Evolutionary conservation across 257 asterid genomes (phyloP), one percentile per base, ranked within the genome.

Genomic region (Primulina tabacum): DNA sequence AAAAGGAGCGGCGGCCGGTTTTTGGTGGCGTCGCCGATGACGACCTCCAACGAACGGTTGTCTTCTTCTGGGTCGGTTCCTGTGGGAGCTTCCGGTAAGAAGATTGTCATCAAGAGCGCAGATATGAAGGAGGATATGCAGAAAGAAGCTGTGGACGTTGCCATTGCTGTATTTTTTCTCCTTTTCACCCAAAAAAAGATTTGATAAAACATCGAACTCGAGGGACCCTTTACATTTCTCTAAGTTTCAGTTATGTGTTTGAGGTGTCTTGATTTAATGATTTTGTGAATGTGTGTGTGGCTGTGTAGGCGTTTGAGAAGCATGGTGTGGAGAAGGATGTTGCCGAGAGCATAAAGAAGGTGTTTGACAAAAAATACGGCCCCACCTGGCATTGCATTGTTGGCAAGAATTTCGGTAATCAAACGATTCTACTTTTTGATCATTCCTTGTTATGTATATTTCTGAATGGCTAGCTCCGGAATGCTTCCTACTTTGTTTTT

Each of bases 361-460:
- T 89, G 82, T 93, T 93, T 62, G 99, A 93, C 82, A 84, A 87
- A 78, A 92, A 87, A 77, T 81, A 90, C 66, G 97, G 97, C 58
- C 97, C 99, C 29, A 93, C 99, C 67, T 93, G 99, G 99, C 99
- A 93, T 78, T 93, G 99, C 82, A 93, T 93, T 76, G 99, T 90
- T 63, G 99, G 99, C 79, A 93, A 89, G 85, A 93, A 93, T 84
- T 93, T 90, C 72, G 99, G 99, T 93, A 89, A 79, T 69, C 28
- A 21, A 59, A 59, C 56, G 12, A 28, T 8, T 35, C 2, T 56
- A 28, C 12, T 50, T 20, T 9, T 69, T 24, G 63, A 11, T 33
- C 33, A 17, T 38, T 65, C 4, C 8, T 60, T 74, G 11, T 37
- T 64, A n/a, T 37, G 40, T 20, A 18, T 52, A 3, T 64, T 10